Percentiles rank a stretch among this genome's conserved stretches.
phyloP scores from a whole-genome alignment of 148 eudicot genomes.

The Chenopodium quinoa region DNA sequence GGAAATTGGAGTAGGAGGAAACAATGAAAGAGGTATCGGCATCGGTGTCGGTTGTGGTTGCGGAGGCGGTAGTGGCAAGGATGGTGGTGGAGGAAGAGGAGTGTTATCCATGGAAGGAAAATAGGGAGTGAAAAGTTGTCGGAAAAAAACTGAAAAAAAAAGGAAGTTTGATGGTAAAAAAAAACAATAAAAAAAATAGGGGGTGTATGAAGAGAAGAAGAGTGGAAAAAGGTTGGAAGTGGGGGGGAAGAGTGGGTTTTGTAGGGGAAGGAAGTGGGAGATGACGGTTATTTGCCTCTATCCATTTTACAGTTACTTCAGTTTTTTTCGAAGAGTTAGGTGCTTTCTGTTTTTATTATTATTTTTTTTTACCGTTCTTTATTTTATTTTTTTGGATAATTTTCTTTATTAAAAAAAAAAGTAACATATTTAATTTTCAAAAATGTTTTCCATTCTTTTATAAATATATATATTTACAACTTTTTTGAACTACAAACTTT shows the following conservation, averaged over 20 bases:
- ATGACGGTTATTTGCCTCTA: constrained; percentile 21
- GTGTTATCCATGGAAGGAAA: constrained; percentile 9
- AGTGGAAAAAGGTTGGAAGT: constrained; percentile 26
- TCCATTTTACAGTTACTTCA: constrained; percentile 7
- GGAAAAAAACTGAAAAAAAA: background rate
- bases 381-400: background rate
- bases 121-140: background rate
- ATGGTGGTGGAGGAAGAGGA: background rate
- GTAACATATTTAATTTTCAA: no score
- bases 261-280: background rate
- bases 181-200: background rate
- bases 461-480: no score
- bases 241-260: constrained; percentile 17
- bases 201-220: background rate
- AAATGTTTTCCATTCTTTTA: no score
- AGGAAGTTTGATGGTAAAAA: background rate
- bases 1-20: background rate
- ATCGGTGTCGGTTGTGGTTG: background rate
- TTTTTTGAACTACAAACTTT: no score
- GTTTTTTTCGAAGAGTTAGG: background rate
- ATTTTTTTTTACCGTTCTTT: background rate
- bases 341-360: no score
- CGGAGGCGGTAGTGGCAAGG: constrained; percentile 3
- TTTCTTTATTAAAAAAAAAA: no score
- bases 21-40: background rate